These are phyloP conservation scores for Calocybe indica DNA, from an alignment of 768 basidiomycete species.

Conservation along the genomic window DNA sequence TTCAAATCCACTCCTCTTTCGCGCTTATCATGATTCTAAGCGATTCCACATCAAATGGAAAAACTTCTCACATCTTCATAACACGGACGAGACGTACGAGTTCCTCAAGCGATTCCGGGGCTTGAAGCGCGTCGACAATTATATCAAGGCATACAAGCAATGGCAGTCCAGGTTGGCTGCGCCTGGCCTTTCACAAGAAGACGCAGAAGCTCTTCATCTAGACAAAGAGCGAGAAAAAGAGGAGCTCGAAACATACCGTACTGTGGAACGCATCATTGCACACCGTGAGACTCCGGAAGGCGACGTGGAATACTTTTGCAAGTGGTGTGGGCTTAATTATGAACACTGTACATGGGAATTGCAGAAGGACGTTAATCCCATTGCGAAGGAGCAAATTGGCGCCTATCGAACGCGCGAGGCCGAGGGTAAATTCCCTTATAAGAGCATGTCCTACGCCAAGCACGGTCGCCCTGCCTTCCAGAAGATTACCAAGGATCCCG, in stretches of 20 bases:
- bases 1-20: slow-evolving; percentile 1
- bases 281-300: slow-evolving; percentile 59
- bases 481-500: slow-evolving; percentile 84
- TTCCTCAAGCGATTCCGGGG: slow-evolving; percentile 95
- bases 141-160: slow-evolving; percentile 84
- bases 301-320: slow-evolving; percentile 87
- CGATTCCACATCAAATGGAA: slow-evolving; percentile 99
- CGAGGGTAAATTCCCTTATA: slow-evolving; percentile 79
- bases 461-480: slow-evolving; percentile 71
- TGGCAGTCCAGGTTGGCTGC: slow-evolving; percentile 64
- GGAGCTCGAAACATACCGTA: slow-evolving; percentile 85
- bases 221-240: slow-evolving; percentile 91
- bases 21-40: slow-evolving; percentile 31
- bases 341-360: slow-evolving; percentile 96
- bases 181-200: slow-evolving; percentile 74
- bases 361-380: slow-evolving; percentile 70
- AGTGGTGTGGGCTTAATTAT: slow-evolving; percentile 93
- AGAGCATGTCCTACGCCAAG: slow-evolving; percentile 64
- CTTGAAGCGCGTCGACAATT: slow-evolving; percentile 96
- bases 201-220: slow-evolving; percentile 81
- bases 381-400: slow-evolving; percentile 73
- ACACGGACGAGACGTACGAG: slow-evolving; percentile 98
- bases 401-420: slow-evolving; percentile 73
- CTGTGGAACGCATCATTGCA: slow-evolving; percentile 84
- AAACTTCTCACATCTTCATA: slow-evolving; percentile 94